These are phyloP conservation scores for Rhexocercosporidium sp. DNA, from an alignment of 2,329 filamentous ascomycete genomes.

Conservation along the genomic window DNA sequence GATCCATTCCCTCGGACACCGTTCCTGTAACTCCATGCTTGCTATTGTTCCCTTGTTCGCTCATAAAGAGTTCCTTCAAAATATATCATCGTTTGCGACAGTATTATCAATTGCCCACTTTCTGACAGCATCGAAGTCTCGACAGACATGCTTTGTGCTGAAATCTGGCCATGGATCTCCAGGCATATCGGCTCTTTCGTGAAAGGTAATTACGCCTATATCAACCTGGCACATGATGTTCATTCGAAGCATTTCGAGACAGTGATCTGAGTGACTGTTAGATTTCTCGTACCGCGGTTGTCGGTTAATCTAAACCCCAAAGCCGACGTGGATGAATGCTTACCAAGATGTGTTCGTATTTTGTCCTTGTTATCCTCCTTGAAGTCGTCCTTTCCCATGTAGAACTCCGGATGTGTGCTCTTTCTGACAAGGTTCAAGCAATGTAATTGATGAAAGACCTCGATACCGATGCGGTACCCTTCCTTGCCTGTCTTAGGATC, in stretches of 20 bases:
- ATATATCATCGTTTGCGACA: conserved; percentile 40
- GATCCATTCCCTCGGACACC: not conserved
- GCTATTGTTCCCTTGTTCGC: not conserved
- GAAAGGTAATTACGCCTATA: conserved; percentile 57
- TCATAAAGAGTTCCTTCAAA: not conserved
- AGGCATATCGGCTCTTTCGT: conserved; percentile 43
- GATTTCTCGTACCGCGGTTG: not conserved
- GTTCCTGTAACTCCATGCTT: not conserved
- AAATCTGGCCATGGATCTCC: conserved; percentile 48
- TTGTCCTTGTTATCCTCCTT: conserved; percentile 3
- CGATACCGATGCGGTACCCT: conserved; percentile 15
- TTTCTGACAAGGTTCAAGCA: conserved; percentile 20
- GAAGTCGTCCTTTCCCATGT: conserved; percentile 36
- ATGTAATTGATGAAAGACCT: conserved; percentile 21
- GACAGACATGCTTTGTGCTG: conserved; percentile 55
- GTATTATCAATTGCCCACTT: conserved; percentile 56
- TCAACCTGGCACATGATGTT: conserved; percentile 60
- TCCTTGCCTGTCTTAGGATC: conserved; percentile 51
- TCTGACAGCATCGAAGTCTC: conserved; percentile 55
- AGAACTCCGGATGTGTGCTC: conserved; percentile 47
- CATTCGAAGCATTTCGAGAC: conserved; percentile 55
- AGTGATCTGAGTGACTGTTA: conserved; percentile 47
- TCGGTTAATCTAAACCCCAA: not conserved
- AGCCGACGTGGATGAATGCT: not conserved
- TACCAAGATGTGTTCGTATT: conserved; percentile 18